phyloP scores from a whole-genome alignment of 164 flowering plant species.

The Santalum album region DNA sequence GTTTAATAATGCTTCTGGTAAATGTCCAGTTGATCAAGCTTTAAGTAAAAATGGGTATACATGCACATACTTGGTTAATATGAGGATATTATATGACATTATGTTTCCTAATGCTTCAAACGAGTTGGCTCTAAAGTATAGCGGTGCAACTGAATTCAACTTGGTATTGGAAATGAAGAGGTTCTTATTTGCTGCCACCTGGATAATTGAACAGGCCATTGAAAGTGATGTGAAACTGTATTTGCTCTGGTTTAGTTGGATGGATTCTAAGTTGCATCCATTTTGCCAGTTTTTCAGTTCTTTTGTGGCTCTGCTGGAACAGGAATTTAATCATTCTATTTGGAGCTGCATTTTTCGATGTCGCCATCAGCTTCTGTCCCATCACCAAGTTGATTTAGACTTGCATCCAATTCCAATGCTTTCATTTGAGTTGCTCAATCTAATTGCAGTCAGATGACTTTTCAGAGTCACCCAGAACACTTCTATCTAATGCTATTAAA shows the following conservation, averaged over 20 bases:
- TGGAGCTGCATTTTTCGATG: slow-evolving; percentile 39
- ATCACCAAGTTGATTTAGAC: slow-evolving; percentile 15
- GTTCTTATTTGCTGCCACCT: slow-evolving; percentile 71
- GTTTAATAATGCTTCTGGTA: slow-evolving; percentile 1
- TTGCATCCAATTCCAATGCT: slow-evolving; percentile 40
- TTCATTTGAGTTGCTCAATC: slow-evolving; percentile 42
- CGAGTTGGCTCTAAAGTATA: not conserved
- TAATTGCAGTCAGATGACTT: slow-evolving; percentile 16
- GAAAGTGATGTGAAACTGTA: slow-evolving; percentile 54
- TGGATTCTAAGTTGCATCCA: slow-evolving; percentile 34
- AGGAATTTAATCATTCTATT: slow-evolving; percentile 51
- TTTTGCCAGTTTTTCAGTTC: slow-evolving; percentile 32
- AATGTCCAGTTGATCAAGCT: slow-evolving; percentile 6
- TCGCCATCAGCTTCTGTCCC: slow-evolving; percentile 32
- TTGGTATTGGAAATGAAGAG: slow-evolving; percentile 26
- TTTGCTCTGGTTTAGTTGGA: slow-evolving; percentile 53
- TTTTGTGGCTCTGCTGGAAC: slow-evolving; percentile 25
- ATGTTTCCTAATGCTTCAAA: slow-evolving; percentile 31
- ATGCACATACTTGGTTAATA: slow-evolving; percentile 18
- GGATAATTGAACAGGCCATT: slow-evolving; percentile 79
- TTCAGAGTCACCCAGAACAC: slow-evolving; percentile 9
- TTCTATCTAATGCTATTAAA: slow-evolving; percentile 33
- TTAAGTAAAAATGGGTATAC: slow-evolving; percentile 4
- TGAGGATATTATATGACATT: slow-evolving; percentile 18
- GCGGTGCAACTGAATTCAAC: slow-evolving; percentile 16